Base-by-base conservation (phyloP, 768 basidiomycete species). In the Asterophora parasitica region DNA sequence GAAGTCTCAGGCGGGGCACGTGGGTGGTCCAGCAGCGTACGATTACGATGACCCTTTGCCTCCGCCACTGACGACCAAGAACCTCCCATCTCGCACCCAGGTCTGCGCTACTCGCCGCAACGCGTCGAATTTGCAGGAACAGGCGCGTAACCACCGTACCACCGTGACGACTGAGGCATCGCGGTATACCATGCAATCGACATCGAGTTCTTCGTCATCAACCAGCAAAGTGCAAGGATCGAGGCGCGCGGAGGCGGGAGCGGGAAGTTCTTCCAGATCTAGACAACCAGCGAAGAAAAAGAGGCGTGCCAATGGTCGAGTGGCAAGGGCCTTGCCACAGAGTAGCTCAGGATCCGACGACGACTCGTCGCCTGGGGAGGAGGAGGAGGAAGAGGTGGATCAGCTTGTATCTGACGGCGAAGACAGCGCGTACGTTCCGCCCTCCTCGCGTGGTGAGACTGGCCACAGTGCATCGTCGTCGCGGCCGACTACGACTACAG, bases 1-100 rank as follows among this genome's bases (percentile, higher is more conserved):
- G 13, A 54, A 47, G 49, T 50, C 42, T 54, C 49, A 48, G 46
- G 52, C 42, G 35, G 42, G 30, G 49, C 53, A 54, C 53, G 53
- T 51, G 49, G 34, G 42, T 16, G 17, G 35, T 13, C 12, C 35
- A 8, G 11, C 34, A 36, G 15, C 15, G 35, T 23, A 19, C 48
- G 20, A n/a, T 12, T 9, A 43, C 43, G 31, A 54, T 48, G 48
- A 44, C 31, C 53, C 49, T 15, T 42, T 54, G 30, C 53, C 53
- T 38, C 47, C 34, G 12, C 53, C 53, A 27, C 34, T 54, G 39
- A 54, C 53, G 3, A 48, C 53, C 4, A 43, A 49, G 15, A 54
- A 48, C 41, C 53, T 54, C 34, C 53, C n/a, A 27, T 46, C 53
- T 8, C 46, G 52, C 12, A 28, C 27, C 19, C 17, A 13, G 17